Evolutionary conservation across 306 rosid species (phyloP), one percentile per base, ranked within the genome.

Genomic region (Styphnolobium japonicum): DNA sequence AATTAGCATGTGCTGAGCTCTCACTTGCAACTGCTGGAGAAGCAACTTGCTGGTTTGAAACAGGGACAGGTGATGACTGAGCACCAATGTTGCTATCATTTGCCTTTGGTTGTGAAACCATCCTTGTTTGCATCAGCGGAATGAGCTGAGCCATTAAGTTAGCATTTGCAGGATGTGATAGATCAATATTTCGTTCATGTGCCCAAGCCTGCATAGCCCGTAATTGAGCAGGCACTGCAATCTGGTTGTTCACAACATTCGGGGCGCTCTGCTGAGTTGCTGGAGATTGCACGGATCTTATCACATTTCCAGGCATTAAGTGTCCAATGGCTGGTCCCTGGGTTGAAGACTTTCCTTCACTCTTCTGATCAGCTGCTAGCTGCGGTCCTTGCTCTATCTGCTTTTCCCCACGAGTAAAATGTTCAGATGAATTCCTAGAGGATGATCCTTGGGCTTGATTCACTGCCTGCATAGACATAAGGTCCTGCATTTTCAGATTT

Each of bases 151-250:
- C 87, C 89, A 91, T 66, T 73, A 91, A 71, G 82, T 81, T 83
- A 72, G 89, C 94, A 88, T 89, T 91, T 77, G 89, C 83, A 68
- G 98, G 98, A 73, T 86, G 82, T 25, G 96, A 87, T 74, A 91
- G 90, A 86, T 95, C 97, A 74, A 94, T 91, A 80, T 92, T 91
- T 39, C 81, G 86, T 69, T 92, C 98, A 43, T 81, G 84, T 25
- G 89, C 97, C 97, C 96, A 92, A 15, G 94, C 92, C 80, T 95
- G 96, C 88, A 90, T 61, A n/a, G 92, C 92, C 81, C 84, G 95
- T 67, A 91, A 82, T 82, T 91, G 97, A 57, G 88, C 71, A 82
- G 95, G 82, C 76, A 81, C 64, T 7, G 88, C 86, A 73, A 87
- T 79, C 90, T 91, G 98, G 78, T 90, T 90, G 88, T 82, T 92